Conservation (phyloP, 495 filamentous ascomycete species). For the Baudoinia panamericana region DNA sequence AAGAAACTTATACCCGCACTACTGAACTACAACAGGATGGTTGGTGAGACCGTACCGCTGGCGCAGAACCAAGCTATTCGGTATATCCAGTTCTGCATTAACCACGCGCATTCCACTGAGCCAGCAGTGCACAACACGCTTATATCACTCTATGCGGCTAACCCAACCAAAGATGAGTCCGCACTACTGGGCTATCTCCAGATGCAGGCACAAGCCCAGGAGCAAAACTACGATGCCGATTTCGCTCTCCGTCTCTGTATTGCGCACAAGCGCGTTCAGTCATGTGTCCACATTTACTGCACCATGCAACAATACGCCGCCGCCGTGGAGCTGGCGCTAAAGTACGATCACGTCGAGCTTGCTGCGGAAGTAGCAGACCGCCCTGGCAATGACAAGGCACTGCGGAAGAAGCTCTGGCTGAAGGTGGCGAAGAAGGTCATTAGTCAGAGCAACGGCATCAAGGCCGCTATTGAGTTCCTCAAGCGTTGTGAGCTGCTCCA, state of each 20-base stretch:
- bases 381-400: constrained; percentile 53
- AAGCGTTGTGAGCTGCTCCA: constrained; percentile 78
- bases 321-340: constrained; percentile 81
- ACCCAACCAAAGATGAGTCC: constrained; percentile 65
- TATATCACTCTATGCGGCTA: constrained; percentile 87
- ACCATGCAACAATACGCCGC: constrained; percentile 85
- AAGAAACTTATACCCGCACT: constrained; percentile 83
- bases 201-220: constrained; percentile 43
- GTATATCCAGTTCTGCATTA: constrained; percentile 87
- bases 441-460: constrained; percentile 68
- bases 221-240: constrained; percentile 81
- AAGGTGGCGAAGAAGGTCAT: constrained; percentile 89
- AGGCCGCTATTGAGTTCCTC: constrained; percentile 87
- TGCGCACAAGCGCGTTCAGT: constrained; percentile 78
- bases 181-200: constrained; percentile 80
- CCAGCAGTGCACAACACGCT: constrained; percentile 96
- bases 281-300: constrained; percentile 90
- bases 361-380: constrained; percentile 83
- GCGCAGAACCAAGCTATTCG: constrained; percentile 81
- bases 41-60: constrained; percentile 38
- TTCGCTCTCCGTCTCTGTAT: constrained; percentile 95
- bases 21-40: constrained; percentile 78
- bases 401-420: constrained; percentile 90
- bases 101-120: constrained; percentile 66
- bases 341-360: constrained; percentile 77